These are phyloP conservation scores for Abortiporus biennis DNA, from an alignment of 1,284 basidiomycete genomes.

Conservation along the genomic window DNA sequence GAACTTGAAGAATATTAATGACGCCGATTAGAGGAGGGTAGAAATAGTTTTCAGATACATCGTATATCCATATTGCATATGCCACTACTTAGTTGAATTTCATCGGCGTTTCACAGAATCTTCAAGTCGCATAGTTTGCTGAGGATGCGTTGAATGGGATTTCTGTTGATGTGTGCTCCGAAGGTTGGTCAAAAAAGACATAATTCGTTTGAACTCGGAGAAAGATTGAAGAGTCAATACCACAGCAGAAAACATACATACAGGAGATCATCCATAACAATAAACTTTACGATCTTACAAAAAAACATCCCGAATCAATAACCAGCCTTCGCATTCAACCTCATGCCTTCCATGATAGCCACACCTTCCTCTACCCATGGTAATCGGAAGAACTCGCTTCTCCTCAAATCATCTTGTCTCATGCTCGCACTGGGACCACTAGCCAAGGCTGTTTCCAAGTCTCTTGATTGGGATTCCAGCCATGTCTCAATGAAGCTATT, in stretches of 20 bases:
- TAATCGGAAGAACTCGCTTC: constrained; percentile 85
- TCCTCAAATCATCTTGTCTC: constrained; percentile 79
- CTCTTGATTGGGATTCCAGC: constrained; percentile 87
- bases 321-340: constrained; percentile 35
- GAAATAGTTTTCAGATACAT: too few species aligned
- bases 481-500: constrained; percentile 83
- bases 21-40: too few species aligned
- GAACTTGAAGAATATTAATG: too few species aligned
- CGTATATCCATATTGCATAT: too few species aligned
- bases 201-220: neutral
- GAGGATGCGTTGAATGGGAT: too few species aligned
- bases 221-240: neutral
- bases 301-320: neutral
- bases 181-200: neutral
- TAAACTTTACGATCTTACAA: too few species aligned
- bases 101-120: neutral
- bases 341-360: constrained; percentile 49
- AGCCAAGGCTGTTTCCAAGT: constrained; percentile 86
- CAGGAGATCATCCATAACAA: too few species aligned
- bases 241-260: neutral
- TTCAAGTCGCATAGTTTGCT: neutral
- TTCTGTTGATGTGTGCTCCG: neutral
- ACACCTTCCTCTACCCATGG: constrained; percentile 83
- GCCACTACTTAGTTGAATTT: too few species aligned
- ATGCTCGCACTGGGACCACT: constrained; percentile 77